These are phyloP conservation scores for Psilocybe subaeruginosa DNA, from an alignment of 768 basidiomycete species.

Conservation along the genomic window DNA sequence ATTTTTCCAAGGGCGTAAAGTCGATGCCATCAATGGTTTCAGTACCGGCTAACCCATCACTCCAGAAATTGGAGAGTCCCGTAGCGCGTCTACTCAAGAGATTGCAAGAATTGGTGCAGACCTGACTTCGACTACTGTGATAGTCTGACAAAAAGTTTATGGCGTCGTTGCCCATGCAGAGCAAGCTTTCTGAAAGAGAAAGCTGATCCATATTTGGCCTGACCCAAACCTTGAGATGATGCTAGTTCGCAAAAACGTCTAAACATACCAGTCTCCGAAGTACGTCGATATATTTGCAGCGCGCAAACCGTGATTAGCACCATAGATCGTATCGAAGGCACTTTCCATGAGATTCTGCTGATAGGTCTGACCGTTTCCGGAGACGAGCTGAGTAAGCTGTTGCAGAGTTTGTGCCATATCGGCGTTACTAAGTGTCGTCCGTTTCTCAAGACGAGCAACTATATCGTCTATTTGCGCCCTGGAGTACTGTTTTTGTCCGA, in stretches of 20 bases:
- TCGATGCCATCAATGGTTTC: too few species aligned
- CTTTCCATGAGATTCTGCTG: not conserved
- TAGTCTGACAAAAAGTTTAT: not conserved
- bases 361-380: not conserved
- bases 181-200: not conserved
- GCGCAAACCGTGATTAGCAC: not conserved
- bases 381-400: not conserved
- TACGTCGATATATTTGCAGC: not conserved
- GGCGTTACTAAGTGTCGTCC: not conserved
- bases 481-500: not conserved
- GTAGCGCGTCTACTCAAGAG: not conserved
- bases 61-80: not conserved
- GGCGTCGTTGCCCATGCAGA: not conserved
- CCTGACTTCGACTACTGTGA: not conserved
- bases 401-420: not conserved
- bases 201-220: not conserved
- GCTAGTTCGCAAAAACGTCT: not conserved
- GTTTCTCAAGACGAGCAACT: not conserved
- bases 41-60: too few species aligned
- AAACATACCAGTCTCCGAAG: not conserved
- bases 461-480: not conserved
- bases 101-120: not conserved
- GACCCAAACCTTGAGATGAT: not conserved
- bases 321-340: not conserved
- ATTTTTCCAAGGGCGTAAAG: too few species aligned